Percentiles rank a stretch among this genome's conserved stretches.
Evolutionary conservation across 768 basidiomycete genomes (phyloP).

Genomic region (Lyophyllum atratum): DNA sequence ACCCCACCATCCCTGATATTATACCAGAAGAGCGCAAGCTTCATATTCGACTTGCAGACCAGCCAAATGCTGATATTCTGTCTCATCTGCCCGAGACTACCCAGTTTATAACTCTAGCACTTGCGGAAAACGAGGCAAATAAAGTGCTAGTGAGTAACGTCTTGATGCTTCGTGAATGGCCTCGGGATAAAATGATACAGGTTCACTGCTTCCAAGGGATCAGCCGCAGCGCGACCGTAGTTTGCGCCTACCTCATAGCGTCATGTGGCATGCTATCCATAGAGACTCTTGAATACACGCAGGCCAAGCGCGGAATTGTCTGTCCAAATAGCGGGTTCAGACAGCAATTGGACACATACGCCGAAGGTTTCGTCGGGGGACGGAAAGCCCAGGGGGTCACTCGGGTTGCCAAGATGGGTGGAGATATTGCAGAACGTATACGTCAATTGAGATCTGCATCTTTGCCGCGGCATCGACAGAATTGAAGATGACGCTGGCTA

Average conservation of each 20-base stretch:
- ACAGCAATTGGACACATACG: constrained; percentile 51
- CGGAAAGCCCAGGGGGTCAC: constrained; percentile 3
- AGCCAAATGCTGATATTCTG: constrained; percentile 30
- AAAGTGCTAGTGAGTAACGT: constrained; percentile 36
- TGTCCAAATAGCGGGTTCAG: constrained; percentile 71
- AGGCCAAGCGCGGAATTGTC: constrained; percentile 58
- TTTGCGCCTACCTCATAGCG: constrained; percentile 70
- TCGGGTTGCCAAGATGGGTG: constrained; percentile 14
- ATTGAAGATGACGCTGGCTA: neutral
- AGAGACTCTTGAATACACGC: constrained; percentile 58
- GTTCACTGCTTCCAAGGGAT: constrained; percentile 80
- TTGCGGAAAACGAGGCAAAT: constrained; percentile 35
- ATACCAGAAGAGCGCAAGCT: constrained; percentile 45
- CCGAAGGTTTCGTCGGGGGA: constrained; percentile 25
- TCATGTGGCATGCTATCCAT: constrained; percentile 50
- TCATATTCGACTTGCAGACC: constrained; percentile 46
- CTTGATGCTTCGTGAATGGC: neutral
- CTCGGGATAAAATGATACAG: constrained; percentile 32
- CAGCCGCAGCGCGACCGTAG: constrained; percentile 73
- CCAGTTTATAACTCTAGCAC: constrained; percentile 33
- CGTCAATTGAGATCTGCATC: constrained; percentile 24
- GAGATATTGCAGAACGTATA: constrained; percentile 31
- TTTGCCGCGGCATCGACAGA: neutral
- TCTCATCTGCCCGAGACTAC: constrained; percentile 37
- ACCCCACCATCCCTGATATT: constrained; percentile 44